Evolutionary conservation across 2,329 filamentous ascomycete species (phyloP), one percentile per base, ranked within the genome.

Genomic region (Pseudofabraea citricarpa): DNA sequence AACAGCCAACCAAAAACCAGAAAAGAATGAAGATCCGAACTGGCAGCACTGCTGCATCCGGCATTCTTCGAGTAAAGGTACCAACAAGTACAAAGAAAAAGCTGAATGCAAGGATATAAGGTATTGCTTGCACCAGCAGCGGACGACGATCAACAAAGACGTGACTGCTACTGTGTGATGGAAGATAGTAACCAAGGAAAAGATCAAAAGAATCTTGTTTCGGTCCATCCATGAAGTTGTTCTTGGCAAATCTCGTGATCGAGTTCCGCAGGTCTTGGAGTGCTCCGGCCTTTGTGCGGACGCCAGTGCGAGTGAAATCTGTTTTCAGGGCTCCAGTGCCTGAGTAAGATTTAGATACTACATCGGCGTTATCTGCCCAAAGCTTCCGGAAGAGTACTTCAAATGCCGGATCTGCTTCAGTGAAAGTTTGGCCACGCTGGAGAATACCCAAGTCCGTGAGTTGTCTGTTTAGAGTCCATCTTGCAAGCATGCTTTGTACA

Each of bases 251-350:
- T 49, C 93, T 80, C 6, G 87, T 95, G 52, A 94, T 71, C 31
- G 90, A 93, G 52, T 97, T 91, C 56, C 83, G 87, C 40, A 89
- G 73, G 64, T 98, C 93, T 60, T 93, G 87, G 39, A 95, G 68
- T 46, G 87, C 85, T 43, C 93, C 93, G 7, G 80, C 78, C 60
- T 84, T 89, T 22, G 93, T 98, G 42, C 94, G 81, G 58, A 87
- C 82, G 39, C 91, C 94, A 2, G 89, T 89, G n/a, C 93, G 84
- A 2, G 93, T 98, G 57, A 97, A 89, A 63, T 98, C 94, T 0
- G 93, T 98, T 76, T 98, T 98, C 70, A 98, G 80, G 40, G 93
- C 93, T 3, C 93, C 94, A 1, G 94, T 98, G 43, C 93, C 93
- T 1, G 93, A 93, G 66, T 98, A 98, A 0, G 89, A 84, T 54